Evolutionary conservation across 768 basidiomycete genomes (phyloP), one percentile per base, ranked within the genome.

Genomic region (Pisolithus sp.): DNA sequence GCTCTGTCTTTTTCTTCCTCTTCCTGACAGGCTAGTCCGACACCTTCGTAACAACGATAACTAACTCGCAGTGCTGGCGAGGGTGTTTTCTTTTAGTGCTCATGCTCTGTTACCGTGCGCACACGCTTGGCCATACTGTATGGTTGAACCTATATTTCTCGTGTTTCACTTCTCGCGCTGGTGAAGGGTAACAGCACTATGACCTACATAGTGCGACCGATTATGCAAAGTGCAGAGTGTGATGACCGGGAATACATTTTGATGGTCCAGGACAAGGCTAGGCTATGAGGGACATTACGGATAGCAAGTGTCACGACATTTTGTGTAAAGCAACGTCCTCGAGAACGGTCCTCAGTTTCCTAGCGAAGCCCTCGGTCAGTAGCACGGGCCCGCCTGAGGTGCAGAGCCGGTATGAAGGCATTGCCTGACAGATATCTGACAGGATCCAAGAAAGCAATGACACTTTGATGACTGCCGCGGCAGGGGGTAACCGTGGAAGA

Each of bases 401-500:
- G 66, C 85, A 89, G 17, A 91, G 53, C 20, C 90, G 80, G 64
- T 92, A 92, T 6, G 89, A 76, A 0, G 89, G 88, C 89, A 92
- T 91, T 4, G 85, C 76, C 59, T 86, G 80, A 57, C 91, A 92
- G 2, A 87, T 92, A 26, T 86, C 80, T 0, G 81, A 61, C 9
- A 77, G 61, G 34, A 89, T 83, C 86, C 87, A 57, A 4, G 23
- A 26, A 36, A 38, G 40, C 12, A 3, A 43, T 5, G 41, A 15
- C 2, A 28, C 12, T 17, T 13, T 17, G 31, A 10, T 53, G 17
- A 55, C 23, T 7, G 38, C 17, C 36, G 43, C 40, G 51, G 15
- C 30, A 34, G 4, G 18, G 36, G 37, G 28, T 30, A 20, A 20
- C 23, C 17, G n/a, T n/a, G 28, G 9, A 10, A 6, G 36, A 26